These are phyloP conservation scores for Fusarium transvaalense DNA, from an alignment of 2,329 filamentous ascomycete species.

Conservation along the genomic window DNA sequence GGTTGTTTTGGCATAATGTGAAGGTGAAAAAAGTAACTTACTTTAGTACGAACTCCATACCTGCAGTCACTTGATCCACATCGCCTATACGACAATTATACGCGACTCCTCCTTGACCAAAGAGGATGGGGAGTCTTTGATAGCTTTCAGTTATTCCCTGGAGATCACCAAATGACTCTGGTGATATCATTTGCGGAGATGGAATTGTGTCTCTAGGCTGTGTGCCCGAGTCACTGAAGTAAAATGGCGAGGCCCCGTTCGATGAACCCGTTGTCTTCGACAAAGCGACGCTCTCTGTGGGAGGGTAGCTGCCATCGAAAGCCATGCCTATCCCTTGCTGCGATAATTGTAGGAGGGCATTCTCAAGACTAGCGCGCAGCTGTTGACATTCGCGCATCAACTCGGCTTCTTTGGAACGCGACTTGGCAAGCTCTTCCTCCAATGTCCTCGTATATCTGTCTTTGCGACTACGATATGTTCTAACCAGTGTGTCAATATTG, in stretches of 20 bases:
- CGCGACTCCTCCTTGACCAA: not conserved
- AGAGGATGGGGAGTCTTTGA: not conserved
- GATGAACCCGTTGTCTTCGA: conserved; percentile 9
- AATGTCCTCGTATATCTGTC: conserved; percentile 25
- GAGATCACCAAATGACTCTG: conserved; percentile 6
- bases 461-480: conserved; percentile 34
- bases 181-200: conserved; percentile 22
- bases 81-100: conserved; percentile 2
- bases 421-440: conserved; percentile 26
- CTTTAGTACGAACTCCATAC: conserved; percentile 54
- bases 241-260: conserved; percentile 6
- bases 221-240: not conserved
- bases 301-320: not conserved
- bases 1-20: fast-evolving
- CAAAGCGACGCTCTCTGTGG: not conserved
- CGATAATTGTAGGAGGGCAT: not conserved
- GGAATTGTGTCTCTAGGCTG: not conserved
- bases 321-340: conserved; percentile 9
- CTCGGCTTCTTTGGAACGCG: conserved; percentile 13
- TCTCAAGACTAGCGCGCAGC: conserved; percentile 11
- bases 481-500: not conserved
- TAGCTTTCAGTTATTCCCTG: not conserved
- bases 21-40: not conserved
- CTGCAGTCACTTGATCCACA: conserved; percentile 33
- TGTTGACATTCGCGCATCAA: conserved; percentile 23